phyloP scores from a whole-genome alignment of 139 green algal species.

The Micractinium sp. region DNA sequence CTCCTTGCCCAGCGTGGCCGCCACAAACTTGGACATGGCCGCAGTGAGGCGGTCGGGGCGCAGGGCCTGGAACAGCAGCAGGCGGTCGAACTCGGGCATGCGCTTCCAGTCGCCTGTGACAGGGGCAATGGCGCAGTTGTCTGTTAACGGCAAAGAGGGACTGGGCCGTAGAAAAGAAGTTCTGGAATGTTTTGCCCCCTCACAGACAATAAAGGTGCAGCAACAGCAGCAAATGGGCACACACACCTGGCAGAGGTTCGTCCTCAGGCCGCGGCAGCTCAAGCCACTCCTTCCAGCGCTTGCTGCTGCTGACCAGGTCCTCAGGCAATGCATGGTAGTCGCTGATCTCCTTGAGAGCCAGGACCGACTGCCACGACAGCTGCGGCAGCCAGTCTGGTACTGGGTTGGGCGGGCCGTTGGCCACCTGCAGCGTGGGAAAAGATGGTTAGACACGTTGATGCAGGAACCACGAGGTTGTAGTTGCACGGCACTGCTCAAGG shows the following conservation, averaged over 20 bases:
- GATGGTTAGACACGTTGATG: not conserved
- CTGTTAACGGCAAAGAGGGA: not conserved
- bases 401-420: constrained; percentile 77
- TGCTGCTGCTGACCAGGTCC: constrained; percentile 83
- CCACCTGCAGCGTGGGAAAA: not conserved
- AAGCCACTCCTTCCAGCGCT: constrained; percentile 93
- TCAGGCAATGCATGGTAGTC: constrained; percentile 85
- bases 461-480: no score
- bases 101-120: constrained; percentile 87
- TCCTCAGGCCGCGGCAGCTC: constrained; percentile 89
- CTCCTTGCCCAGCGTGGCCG: constrained; percentile 71
- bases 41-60: constrained; percentile 87
- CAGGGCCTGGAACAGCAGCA: constrained; percentile 85
- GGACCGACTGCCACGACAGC: constrained; percentile 59
- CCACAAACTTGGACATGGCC: constrained; percentile 86
- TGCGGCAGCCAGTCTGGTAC: constrained; percentile 84
- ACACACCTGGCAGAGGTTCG: constrained; percentile 79
- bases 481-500: not conserved
- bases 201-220: not conserved
- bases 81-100: constrained; percentile 84
- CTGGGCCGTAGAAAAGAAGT: not conserved
- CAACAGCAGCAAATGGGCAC: not conserved
- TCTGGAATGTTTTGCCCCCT: not conserved
- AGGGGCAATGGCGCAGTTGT: not conserved
- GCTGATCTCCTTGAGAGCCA: constrained; percentile 80